Evolutionary conservation across 148 eudicot genomes (phyloP).

Genomic region (Chenopodium quinoa): DNA sequence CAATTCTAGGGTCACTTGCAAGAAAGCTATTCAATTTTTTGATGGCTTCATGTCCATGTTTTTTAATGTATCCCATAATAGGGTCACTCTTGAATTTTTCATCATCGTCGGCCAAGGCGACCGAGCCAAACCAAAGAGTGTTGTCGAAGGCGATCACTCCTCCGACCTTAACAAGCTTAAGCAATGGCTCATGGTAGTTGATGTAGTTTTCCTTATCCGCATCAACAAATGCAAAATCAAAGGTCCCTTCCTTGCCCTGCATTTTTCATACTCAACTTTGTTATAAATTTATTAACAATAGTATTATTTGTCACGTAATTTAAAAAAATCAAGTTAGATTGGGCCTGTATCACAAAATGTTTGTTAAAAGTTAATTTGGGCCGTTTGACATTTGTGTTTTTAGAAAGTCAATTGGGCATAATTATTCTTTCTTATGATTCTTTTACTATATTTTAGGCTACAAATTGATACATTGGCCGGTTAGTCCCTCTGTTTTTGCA

Average conservation of each 20-base stretch:
- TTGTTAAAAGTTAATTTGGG: too few species aligned
- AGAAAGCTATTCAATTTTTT: conserved; percentile 27
- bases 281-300: too few species aligned
- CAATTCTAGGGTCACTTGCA: conserved; percentile 41
- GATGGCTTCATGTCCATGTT: not conserved
- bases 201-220: conserved; percentile 30
- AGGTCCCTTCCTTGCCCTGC: conserved; percentile 27
- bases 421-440: too few species aligned
- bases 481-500: too few species aligned
- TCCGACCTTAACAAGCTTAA: conserved; percentile 33
- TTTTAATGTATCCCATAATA: not conserved
- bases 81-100: too few species aligned
- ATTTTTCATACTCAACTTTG: not conserved
- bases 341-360: too few species aligned
- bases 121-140: conserved; percentile 53
- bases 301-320: too few species aligned
- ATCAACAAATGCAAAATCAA: conserved; percentile 32
- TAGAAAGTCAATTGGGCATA: too few species aligned
- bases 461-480: too few species aligned
- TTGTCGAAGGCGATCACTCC: conserved; percentile 38
- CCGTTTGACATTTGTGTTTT: too few species aligned
- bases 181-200: conserved; percentile 27
- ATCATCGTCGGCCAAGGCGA: conserved; percentile 28
- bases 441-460: too few species aligned
- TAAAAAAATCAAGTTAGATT: too few species aligned